These are phyloP conservation scores for Ganoderma multipileum DNA, from an alignment of 1,284 basidiomycete genomes.

Conservation along the genomic window DNA sequence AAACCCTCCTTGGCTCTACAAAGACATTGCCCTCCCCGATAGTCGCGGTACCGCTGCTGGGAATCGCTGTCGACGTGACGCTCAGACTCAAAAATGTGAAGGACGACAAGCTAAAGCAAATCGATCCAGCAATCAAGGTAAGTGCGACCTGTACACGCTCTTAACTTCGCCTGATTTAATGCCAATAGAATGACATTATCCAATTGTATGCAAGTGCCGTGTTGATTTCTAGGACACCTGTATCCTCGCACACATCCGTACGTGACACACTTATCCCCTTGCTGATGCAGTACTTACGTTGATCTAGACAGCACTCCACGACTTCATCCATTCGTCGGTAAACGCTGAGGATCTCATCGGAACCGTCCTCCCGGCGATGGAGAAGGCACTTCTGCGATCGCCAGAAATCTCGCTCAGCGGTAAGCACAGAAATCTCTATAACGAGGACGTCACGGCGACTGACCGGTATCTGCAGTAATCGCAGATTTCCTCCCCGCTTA, in stretches of 20 bases:
- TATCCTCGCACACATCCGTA: slow-evolving; percentile 59
- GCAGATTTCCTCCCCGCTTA: slow-evolving; percentile 65
- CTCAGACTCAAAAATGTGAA: slow-evolving; percentile 62
- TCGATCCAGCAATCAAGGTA: slow-evolving; percentile 55
- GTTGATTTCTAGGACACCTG: slow-evolving; percentile 62
- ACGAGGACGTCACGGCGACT: neutral
- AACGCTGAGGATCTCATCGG: slow-evolving; percentile 57
- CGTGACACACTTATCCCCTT: slow-evolving; percentile 32
- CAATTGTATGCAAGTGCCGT: slow-evolving; percentile 57
- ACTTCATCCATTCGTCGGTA: slow-evolving; percentile 65
- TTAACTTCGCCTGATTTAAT: neutral
- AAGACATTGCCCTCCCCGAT: slow-evolving; percentile 58
- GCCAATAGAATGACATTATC: slow-evolving; percentile 56
- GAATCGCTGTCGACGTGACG: slow-evolving; percentile 67
- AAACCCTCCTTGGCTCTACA: slow-evolving; percentile 53
- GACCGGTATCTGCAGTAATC: slow-evolving; percentile 48
- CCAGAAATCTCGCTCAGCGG: slow-evolving; percentile 74
- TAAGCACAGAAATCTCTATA: slow-evolving; percentile 40
- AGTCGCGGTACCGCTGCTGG: slow-evolving; percentile 58
- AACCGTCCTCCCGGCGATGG: slow-evolving; percentile 67
- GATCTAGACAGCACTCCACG: slow-evolving; percentile 56
- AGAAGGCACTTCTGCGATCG: slow-evolving; percentile 77
- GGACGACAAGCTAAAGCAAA: slow-evolving; percentile 47
- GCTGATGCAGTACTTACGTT: slow-evolving; percentile 18
- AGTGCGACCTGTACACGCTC: neutral